Evolutionary conservation across 2,329 filamentous ascomycete species (phyloP).

Genomic region (Aspergillus oerlinghausenensis): DNA sequence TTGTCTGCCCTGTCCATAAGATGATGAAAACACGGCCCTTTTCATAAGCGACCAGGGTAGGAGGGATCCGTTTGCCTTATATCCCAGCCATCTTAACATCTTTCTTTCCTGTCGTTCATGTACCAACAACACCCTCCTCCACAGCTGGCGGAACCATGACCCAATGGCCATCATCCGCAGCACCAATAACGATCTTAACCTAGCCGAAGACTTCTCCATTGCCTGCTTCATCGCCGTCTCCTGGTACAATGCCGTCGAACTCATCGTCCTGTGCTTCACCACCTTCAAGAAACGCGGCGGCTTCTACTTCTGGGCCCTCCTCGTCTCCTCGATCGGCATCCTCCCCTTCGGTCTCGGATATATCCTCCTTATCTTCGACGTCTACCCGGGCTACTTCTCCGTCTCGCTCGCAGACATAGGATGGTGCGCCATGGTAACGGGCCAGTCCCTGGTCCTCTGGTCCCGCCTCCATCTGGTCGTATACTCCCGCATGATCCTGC

Average conservation of each 20-base stretch:
- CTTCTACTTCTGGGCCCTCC: conserved; percentile 48
- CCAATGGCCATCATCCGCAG: not conserved
- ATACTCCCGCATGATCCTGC: conserved; percentile 43
- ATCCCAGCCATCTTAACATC: not conserved
- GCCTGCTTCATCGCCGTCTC: conserved; percentile 25
- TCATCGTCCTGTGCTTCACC: conserved; percentile 44
- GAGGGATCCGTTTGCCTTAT: not conserved
- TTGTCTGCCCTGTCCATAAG: not conserved
- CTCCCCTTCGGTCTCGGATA: conserved; percentile 38
- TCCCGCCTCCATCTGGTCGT: conserved; percentile 56
- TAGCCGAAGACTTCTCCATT: conserved; percentile 14
- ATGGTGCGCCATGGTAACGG: conserved; percentile 56
- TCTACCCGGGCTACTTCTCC: conserved; percentile 21
- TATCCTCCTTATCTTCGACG: conserved; percentile 23
- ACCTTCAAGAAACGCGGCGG: conserved; percentile 46
- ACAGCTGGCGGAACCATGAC: not conserved
- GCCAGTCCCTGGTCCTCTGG: conserved; percentile 56
- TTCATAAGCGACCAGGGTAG: not conserved
- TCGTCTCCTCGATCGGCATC: conserved; percentile 42
- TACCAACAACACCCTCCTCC: not conserved
- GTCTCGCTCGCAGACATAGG: conserved; percentile 44
- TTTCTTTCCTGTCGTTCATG: not conserved
- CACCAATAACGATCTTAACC: too few species aligned
- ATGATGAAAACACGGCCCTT: not conserved
- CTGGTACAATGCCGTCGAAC: conserved; percentile 37